Percentiles rank a stretch among this genome's conserved stretches.
phyloP scores from a whole-genome alignment of 1,284 basidiomycete genomes.

The Kalmanozyma brasiliensis region DNA sequence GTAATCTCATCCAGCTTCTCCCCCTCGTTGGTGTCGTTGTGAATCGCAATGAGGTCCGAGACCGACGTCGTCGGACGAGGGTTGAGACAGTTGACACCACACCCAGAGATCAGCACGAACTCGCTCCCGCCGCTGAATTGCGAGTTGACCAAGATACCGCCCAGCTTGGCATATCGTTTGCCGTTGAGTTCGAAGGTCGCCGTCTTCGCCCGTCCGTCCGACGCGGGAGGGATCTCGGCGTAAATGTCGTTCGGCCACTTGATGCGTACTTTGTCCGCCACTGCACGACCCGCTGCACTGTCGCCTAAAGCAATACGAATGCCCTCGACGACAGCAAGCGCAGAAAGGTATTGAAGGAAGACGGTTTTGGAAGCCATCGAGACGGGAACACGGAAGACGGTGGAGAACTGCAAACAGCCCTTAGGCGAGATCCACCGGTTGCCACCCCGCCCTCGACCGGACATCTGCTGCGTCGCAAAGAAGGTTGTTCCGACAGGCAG shows the following conservation, averaged over 20 bases:
- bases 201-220: slow-evolving; percentile 63
- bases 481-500: slow-evolving; percentile 83
- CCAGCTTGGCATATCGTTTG: slow-evolving; percentile 61
- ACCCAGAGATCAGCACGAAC: slow-evolving; percentile 82
- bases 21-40: slow-evolving; percentile 68
- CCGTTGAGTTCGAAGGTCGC: slow-evolving; percentile 68
- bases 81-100: slow-evolving; percentile 89
- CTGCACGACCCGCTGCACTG: slow-evolving; percentile 70
- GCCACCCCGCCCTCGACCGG: slow-evolving; percentile 85
- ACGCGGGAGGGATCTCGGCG: slow-evolving; percentile 71
- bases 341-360: slow-evolving; percentile 94
- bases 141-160: slow-evolving; percentile 88
- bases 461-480: slow-evolving; percentile 85
- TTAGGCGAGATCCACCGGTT: slow-evolving; percentile 93
- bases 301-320: slow-evolving; percentile 71
- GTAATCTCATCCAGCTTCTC: slow-evolving; percentile 70
- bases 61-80: slow-evolving; percentile 84
- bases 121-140: slow-evolving; percentile 77
- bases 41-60: slow-evolving; percentile 73
- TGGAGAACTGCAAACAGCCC: slow-evolving; percentile 87
- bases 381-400: slow-evolving; percentile 76
- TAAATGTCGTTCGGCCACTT: slow-evolving; percentile 99
- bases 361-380: slow-evolving; percentile 80
- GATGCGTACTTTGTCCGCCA: slow-evolving; percentile 74
- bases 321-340: slow-evolving; percentile 87